Base-by-base conservation (phyloP, 768 basidiomycete genomes). In the Omphalotus guepiniiformis region DNA sequence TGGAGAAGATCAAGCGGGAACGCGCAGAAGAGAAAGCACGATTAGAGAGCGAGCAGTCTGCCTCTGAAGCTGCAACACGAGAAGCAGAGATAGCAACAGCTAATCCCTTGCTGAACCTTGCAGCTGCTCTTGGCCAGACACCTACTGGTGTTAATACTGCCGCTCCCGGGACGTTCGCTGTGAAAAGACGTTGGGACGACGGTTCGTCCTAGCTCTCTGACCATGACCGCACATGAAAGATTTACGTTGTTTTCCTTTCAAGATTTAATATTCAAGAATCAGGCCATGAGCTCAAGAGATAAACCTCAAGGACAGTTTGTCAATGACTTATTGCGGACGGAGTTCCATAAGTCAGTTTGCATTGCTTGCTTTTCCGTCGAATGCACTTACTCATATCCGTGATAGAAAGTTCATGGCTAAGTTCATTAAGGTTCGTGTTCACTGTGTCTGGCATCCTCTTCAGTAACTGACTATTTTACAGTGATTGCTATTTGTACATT, bases 251-350 rank as follows among this genome's bases (percentile, higher is more conserved):
- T 49, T 53, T 51, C 32, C 41, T 19, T 53, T 60, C 26, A 58
- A 93, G 93, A 99, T 65, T 73, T 96, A 45, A 93, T 98, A 59
- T 98, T 98, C 81, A 98, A 97, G 72, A 97, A 98, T 64, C 96
- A 99, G 66, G 91, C 96, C 0, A 83, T 83, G 67, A 79, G 75
- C 26, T 63, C 74, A 39, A 76, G 70, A 48, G 77, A 83, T 45
- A 83, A 83, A 61, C 66, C 72, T 2, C 75, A 77, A 56, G 83
- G 85, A 11, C 84, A 88, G 48, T 98, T 98, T 60, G 93, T 98
- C 52, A 98, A 99, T 61, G 96, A 98, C 66, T 73, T 97, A 41
- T 67, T 98, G 51, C 78, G 95, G 62, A 94, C 93, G 42, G 89
- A 93, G 60, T 95, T 94, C 63, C 92, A 94, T 72, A 90, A 84